Conservation (phyloP, 306 rosid species). For the Lablab purpureus region DNA sequence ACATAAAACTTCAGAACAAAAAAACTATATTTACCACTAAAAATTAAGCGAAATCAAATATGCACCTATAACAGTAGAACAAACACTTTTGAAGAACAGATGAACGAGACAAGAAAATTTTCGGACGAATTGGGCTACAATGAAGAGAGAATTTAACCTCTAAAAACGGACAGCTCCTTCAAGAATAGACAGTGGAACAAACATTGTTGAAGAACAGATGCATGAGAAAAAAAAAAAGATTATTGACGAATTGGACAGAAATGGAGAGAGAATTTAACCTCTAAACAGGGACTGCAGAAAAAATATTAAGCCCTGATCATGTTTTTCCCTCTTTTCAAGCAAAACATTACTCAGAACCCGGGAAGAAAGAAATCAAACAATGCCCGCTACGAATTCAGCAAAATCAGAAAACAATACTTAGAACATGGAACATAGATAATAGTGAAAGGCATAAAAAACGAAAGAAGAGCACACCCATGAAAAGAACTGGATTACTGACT, state of each 20-base stretch:
- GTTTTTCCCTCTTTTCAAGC: neutral
- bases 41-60: neutral
- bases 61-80: neutral
- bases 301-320: neutral
- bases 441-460: neutral
- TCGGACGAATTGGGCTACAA: constrained; percentile 5
- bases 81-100: neutral
- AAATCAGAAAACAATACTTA: neutral
- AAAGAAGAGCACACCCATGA: neutral
- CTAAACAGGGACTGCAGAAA: neutral
- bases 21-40: neutral
- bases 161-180: neutral
- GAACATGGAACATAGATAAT: neutral
- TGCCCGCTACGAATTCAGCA: neutral
- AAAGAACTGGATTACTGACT: neutral
- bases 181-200: no score
- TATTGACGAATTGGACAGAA: neutral
- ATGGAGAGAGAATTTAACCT: constrained; percentile 26
- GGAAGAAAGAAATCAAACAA: neutral
- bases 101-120: constrained; percentile 5
- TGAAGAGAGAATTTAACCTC: constrained; percentile 13
- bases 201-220: neutral
- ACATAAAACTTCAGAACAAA: neutral
- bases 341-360: neutral
- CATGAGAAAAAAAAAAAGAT: neutral